A percentile compares a stretch with the other conserved stretches of the same genome.
Evolutionary conservation across 257 asterid species (phyloP).

Genomic region (Nicotiana sylvestris): DNA sequence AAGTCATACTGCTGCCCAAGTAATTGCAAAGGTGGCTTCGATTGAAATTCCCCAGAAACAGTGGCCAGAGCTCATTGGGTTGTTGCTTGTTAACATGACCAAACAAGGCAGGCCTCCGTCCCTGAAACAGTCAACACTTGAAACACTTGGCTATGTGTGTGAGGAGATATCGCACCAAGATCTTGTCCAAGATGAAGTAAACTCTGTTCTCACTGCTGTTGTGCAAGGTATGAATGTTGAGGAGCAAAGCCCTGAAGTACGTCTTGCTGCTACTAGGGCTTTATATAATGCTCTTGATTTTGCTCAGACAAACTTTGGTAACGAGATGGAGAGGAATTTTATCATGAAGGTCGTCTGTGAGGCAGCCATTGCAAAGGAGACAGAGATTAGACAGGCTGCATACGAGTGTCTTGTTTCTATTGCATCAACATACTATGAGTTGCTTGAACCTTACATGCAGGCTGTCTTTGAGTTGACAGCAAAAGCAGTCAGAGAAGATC

Average conservation of each 20-base stretch:
- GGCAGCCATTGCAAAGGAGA: conserved; percentile 65
- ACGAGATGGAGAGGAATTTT: conserved; percentile 78
- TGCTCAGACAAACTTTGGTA: conserved; percentile 84
- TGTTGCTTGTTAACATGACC: conserved; percentile 63
- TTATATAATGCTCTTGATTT: conserved; percentile 84
- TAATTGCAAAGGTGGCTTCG: conserved; percentile 76
- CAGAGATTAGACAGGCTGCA: conserved; percentile 78
- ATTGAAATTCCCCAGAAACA: conserved; percentile 77
- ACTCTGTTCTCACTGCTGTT: conserved; percentile 75
- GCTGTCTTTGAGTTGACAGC: conserved; percentile 63
- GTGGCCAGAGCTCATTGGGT: conserved; percentile 81
- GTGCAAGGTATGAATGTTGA: conserved; percentile 79
- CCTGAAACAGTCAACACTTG: conserved; percentile 73
- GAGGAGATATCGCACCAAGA: conserved; percentile 80
- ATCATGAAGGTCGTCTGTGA: conserved; percentile 82
- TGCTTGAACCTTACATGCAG: conserved; percentile 66
- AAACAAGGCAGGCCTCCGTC: conserved; percentile 55
- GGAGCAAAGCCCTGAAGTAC: conserved; percentile 56
- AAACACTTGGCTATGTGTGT: conserved; percentile 82
- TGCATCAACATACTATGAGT: conserved; percentile 62
- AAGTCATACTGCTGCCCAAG: conserved; percentile 81
- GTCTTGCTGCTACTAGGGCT: conserved; percentile 80
- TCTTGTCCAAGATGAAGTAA: conserved; percentile 77
- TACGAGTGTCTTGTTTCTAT: conserved; percentile 83
- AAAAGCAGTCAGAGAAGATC: conserved; percentile 58